These are phyloP conservation scores for Wickerhamomyces alni DNA, from an alignment of 805 yeast genomes.

Conservation along the genomic window DNA sequence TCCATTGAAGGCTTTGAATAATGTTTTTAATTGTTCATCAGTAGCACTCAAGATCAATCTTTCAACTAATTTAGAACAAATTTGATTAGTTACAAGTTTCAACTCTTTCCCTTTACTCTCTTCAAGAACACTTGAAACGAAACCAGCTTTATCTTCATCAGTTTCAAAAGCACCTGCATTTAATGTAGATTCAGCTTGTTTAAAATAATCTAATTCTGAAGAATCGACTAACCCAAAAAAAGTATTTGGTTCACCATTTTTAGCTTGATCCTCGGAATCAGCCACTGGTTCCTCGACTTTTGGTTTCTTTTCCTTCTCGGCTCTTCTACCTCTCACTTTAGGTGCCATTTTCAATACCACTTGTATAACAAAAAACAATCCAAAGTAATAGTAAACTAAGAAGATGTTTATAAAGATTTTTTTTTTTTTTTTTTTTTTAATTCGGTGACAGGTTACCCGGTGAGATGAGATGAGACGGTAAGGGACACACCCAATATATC, in stretches of 20 bases:
- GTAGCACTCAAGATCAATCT: slow-evolving; percentile 66
- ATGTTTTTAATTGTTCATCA: slow-evolving; percentile 55
- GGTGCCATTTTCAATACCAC: no score
- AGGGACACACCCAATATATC: no score
- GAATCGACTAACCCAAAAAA: slow-evolving; percentile 87
- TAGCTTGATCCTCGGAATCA: slow-evolving; percentile 9
- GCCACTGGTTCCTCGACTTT: slow-evolving; percentile 9
- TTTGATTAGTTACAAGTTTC: slow-evolving; percentile 88
- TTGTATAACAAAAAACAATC: not conserved
- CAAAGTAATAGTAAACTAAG: not conserved
- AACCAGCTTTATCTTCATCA: slow-evolving; percentile 66
- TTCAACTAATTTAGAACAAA: slow-evolving; percentile 90
- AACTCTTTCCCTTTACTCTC: slow-evolving; percentile 88
- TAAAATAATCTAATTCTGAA: slow-evolving; percentile 83
- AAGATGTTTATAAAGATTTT: no score
- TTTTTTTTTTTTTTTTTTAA: not conserved
- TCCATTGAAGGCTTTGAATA: slow-evolving; percentile 66
- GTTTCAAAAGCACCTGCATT: slow-evolving; percentile 72
- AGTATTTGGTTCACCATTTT: slow-evolving; percentile 28
- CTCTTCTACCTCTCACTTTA: slow-evolving; percentile 39
- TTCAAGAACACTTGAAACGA: slow-evolving; percentile 71
- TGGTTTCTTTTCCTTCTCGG: slow-evolving; percentile 21
- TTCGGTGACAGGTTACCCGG: slow-evolving; percentile 2
- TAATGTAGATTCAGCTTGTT: slow-evolving; percentile 83
- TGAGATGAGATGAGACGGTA: slow-evolving; percentile 5